Conservation (phyloP, 176 grass and related monocot species). For the Leersia perrieri region DNA sequence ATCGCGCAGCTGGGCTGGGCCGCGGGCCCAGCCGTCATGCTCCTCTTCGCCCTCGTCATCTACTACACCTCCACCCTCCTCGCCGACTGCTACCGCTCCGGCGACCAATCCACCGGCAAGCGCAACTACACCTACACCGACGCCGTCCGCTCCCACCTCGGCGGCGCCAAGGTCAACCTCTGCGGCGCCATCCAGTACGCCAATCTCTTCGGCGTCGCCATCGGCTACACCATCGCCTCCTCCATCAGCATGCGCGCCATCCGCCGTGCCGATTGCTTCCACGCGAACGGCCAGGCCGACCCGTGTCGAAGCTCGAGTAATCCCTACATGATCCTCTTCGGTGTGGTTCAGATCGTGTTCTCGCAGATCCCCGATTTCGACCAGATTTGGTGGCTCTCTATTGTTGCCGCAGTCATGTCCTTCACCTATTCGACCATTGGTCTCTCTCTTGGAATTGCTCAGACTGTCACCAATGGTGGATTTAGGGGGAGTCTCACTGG, state of each 20-base stretch:
- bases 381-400: conserved; percentile 83
- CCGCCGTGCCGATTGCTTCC: conserved; percentile 67
- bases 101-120: conserved; percentile 58
- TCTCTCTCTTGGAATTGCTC: conserved; percentile 49
- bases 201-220: conserved; percentile 71
- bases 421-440: conserved; percentile 74
- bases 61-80: conserved; percentile 95
- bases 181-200: conserved; percentile 65
- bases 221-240: conserved; percentile 71
- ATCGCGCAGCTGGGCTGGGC: conserved; percentile 88
- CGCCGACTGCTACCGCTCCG: conserved; percentile 86
- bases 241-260: conserved; percentile 91
- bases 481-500: conserved; percentile 58
- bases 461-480: conserved; percentile 47
- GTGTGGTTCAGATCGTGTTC: conserved; percentile 44
- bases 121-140: conserved; percentile 98
- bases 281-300: conserved; percentile 34
- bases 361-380: conserved; percentile 71
- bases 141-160: conserved; percentile 72
- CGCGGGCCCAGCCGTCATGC: conserved; percentile 83
- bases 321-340: conserved; percentile 67
- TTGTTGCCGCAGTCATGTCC: conserved; percentile 68
- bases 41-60: conserved; percentile 83
- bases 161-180: conserved; percentile 51
- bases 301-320: conserved; percentile 50